Conservation (phyloP, 2,329 filamentous ascomycete genomes). For the Chrysoporthe cubensis region DNA sequence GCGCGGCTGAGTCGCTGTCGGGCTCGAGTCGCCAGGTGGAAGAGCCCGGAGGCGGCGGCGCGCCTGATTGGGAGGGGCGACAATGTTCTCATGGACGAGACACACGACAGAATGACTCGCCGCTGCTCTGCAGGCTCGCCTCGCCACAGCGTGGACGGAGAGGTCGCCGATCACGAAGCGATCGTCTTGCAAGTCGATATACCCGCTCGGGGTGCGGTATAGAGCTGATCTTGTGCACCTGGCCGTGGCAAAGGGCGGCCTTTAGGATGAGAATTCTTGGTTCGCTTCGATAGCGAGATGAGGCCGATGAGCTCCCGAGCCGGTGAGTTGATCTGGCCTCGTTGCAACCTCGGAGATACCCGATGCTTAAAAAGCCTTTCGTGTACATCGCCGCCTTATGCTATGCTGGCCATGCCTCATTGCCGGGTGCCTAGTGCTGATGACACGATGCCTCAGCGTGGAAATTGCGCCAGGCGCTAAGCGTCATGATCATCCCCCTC, state of each 20-base stretch:
- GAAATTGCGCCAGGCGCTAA: neutral
- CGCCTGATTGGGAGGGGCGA: too few relatives aligned
- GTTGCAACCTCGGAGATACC: neutral
- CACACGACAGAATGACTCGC: neutral
- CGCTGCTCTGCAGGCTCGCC: neutral
- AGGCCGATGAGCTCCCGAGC: neutral
- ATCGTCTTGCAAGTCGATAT: too few relatives aligned
- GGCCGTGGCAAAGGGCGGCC: too few relatives aligned
- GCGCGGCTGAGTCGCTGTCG: neutral
- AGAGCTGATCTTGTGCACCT: too few relatives aligned
- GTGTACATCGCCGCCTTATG: too few relatives aligned
- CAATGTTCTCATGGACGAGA: neutral
- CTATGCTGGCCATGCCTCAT: neutral
- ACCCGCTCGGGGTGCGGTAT: too few relatives aligned
- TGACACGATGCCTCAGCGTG: neutral
- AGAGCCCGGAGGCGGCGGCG: too few relatives aligned
- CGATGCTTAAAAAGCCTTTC: too few relatives aligned
- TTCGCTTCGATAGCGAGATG: constrained; percentile 7
- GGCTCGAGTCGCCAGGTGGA: too few relatives aligned
- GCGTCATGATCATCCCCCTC: neutral
- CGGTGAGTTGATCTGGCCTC: neutral
- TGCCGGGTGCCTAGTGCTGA: neutral
- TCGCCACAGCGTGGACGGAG: too few relatives aligned
- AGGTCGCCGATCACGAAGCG: too few relatives aligned
- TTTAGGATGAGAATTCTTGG: neutral